Evolutionary conservation across 352 stramenopile species (phyloP).

Genomic region (Globisporangium viniferum): DNA sequence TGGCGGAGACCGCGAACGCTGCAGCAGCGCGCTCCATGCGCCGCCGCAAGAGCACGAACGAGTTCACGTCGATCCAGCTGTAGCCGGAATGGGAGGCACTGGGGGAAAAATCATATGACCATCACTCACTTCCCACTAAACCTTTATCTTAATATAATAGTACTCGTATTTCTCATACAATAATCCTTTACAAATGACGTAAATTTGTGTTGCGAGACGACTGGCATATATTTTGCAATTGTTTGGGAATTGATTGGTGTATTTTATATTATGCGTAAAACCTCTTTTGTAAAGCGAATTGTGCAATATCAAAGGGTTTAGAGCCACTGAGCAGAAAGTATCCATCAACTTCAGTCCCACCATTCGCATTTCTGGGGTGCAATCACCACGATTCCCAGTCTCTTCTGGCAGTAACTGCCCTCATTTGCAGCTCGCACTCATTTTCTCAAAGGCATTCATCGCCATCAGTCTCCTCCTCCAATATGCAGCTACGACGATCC

Average conservation of each 20-base stretch:
- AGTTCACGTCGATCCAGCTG: conserved; percentile 21
- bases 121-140: background rate
- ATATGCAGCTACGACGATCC: background rate
- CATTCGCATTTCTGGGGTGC: background rate
- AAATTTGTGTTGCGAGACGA: background rate
- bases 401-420: background rate
- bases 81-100: background rate
- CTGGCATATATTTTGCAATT: background rate
- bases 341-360: background rate
- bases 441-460: background rate
- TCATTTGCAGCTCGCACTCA: background rate
- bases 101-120: background rate
- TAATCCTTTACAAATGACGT: background rate
- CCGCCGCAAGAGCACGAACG: conserved; percentile 54
- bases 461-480: background rate
- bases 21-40: conserved; percentile 36
- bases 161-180: background rate
- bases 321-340: background rate
- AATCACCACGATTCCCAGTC: background rate
- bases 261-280: background rate
- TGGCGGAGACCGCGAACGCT: conserved; percentile 21
- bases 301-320: background rate
- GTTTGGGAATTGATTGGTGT: background rate
- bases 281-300: background rate
- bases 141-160: background rate